Evolutionary conservation across 2,329 filamentous ascomycete genomes (phyloP), one percentile per base, ranked within the genome.

Genomic region (Fusarium bulbicola): DNA sequence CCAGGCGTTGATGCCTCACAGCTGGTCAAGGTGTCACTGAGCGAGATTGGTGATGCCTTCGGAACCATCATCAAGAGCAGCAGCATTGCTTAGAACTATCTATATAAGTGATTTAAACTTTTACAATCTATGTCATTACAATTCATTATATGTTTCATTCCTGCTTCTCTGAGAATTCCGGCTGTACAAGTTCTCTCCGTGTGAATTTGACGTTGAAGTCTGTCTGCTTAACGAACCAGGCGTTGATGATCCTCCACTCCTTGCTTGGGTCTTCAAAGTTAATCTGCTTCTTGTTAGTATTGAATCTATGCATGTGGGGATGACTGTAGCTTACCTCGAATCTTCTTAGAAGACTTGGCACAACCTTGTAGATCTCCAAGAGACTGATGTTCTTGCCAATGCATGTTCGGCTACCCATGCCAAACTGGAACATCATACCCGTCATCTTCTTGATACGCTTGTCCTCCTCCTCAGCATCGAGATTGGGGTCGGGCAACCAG

Each of bases 391-490:
- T 91, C 85, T 90, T 91, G 49, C 92, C 92, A 82, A 86, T 92
- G 74, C 92, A 94, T 4, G 92, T 93, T 75, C 92, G 83, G 16
- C 89, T 87, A 0, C 92, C 92, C 81, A 92, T 92, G 4, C 92
- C 92, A 79, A 94, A 94, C 74, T 93, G 91, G 76, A 79, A 76
- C 77, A 79, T 79, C 59, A 72, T 76, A 10, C 77, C 76, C 0
- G 60, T 76, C 77, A 79, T 79, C 54, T 72, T 74, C 72, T 78
- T 78, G 18, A 78, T 78, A 0, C 76, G 79, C 66, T 85, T 85
- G 32, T 90, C 86, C 52, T 86, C 85, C 1, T 75, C 80, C 21
- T 80, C 81, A 8, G 74, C 74, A 32, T 82, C 79, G 32, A 77
- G 77, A 0, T 61, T 79, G 64, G 85, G 82, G 20, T 86, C 85